Evolutionary conservation across 495 filamentous ascomycete species (phyloP).

Genomic region (Penicillium salamii): DNA sequence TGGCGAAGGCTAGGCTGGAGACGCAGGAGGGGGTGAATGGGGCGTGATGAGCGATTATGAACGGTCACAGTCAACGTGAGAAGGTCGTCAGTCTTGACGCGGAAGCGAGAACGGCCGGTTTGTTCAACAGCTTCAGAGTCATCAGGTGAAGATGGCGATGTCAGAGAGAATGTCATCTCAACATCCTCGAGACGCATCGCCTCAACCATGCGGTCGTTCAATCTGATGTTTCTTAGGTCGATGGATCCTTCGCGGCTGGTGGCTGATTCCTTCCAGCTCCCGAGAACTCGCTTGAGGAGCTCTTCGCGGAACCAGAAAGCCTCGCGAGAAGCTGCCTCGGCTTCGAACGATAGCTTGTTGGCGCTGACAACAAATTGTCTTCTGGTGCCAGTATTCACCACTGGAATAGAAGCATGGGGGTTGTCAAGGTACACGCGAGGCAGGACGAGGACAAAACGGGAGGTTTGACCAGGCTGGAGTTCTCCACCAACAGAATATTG

Average conservation of each 20-base stretch:
- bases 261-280: slow-evolving; percentile 65
- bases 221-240: slow-evolving; percentile 69
- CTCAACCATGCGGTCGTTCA: slow-evolving; percentile 78
- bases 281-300: slow-evolving; percentile 67
- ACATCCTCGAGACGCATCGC: slow-evolving; percentile 79
- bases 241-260: slow-evolving; percentile 62
- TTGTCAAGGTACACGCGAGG: slow-evolving; percentile 73
- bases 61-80: slow-evolving; percentile 64
- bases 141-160: slow-evolving; percentile 19
- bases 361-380: slow-evolving; percentile 88
- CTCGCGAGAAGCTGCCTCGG: slow-evolving; percentile 74
- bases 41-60: slow-evolving; percentile 64
- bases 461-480: slow-evolving; percentile 74
- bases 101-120: slow-evolving; percentile 48
- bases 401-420: slow-evolving; percentile 73
- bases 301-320: slow-evolving; percentile 92
- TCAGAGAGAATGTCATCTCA: slow-evolving; percentile 61
- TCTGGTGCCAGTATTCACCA: slow-evolving; percentile 67
- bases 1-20: slow-evolving; percentile 74
- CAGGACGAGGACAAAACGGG: slow-evolving; percentile 72
- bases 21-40: slow-evolving; percentile 71
- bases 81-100: slow-evolving; percentile 67
- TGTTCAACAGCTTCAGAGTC: slow-evolving; percentile 28
- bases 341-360: slow-evolving; percentile 71
- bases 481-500: slow-evolving; percentile 54